Percentiles rank a stretch among this genome's conserved stretches.
phyloP scores from a whole-genome alignment of 805 yeast species.

The Kluyveromyces wickerhamii region DNA sequence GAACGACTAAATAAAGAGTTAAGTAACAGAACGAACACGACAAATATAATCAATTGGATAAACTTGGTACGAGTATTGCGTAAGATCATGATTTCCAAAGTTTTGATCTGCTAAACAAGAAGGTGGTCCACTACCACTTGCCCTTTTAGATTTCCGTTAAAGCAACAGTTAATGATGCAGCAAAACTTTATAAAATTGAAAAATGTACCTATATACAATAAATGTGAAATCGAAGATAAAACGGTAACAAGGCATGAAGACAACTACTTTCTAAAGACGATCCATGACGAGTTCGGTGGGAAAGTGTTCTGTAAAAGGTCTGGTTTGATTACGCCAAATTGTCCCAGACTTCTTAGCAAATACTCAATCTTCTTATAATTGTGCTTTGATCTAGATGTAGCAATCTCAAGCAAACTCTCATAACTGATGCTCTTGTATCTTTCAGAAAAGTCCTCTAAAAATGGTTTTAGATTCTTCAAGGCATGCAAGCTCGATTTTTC shows the following conservation, averaged over 20 bases:
- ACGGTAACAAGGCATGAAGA: background rate
- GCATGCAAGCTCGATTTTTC: background rate
- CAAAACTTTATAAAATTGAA: background rate
- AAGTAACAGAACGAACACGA: too few relatives aligned
- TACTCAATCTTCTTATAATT: background rate
- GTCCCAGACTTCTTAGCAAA: constrained; percentile 1
- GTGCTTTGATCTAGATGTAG: constrained; percentile 9
- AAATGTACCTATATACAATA: background rate
- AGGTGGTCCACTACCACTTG: too few relatives aligned
- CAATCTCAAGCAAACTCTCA: constrained; percentile 20
- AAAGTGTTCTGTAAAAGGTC: background rate
- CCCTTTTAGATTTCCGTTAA: too few relatives aligned
- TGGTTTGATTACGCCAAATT: constrained; percentile 2
- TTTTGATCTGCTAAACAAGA: too few relatives aligned
- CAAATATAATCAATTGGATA: too few relatives aligned
- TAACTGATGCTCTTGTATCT: constrained; percentile 21
- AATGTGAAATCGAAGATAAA: too few relatives aligned
- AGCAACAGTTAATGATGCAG: too few relatives aligned
- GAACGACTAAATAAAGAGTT: too few relatives aligned
- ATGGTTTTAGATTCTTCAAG: constrained; percentile 14
- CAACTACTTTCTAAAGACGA: background rate
- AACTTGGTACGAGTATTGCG: too few relatives aligned
- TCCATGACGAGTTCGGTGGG: background rate
- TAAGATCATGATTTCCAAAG: too few relatives aligned
- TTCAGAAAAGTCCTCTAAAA: constrained; percentile 18